Conservation (phyloP, 768 basidiomycete genomes). For the Rhodosporidiobolus sp. region DNA sequence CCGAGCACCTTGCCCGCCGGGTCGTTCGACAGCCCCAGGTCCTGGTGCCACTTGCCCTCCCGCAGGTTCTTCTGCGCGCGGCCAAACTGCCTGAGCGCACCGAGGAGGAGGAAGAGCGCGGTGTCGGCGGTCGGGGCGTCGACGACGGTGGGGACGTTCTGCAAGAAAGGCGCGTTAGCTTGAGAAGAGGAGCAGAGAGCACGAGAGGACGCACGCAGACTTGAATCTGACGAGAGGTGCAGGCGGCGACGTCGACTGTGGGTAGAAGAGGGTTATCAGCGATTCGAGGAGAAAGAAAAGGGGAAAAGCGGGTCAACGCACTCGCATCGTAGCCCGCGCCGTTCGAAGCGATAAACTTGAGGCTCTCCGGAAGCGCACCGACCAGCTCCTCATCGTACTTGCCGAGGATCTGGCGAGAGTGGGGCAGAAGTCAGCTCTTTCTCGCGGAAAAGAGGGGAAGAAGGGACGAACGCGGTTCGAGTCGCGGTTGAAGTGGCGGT, state of each 20-base stretch:
- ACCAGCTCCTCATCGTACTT: slow-evolving; percentile 77
- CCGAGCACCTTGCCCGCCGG: slow-evolving; percentile 49
- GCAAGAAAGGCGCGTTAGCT: not conserved
- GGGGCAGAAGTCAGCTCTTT: not conserved
- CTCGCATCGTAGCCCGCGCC: slow-evolving; percentile 91
- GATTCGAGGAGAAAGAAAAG: not conserved
- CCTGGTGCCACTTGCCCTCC: slow-evolving; percentile 46
- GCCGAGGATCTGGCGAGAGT: slow-evolving; percentile 57
- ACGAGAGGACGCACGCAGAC: slow-evolving; percentile 3
- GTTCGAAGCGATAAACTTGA: slow-evolving; percentile 87
- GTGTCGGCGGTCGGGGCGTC: slow-evolving; percentile 89
- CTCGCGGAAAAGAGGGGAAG: not conserved
- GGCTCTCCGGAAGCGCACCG: slow-evolving; percentile 60
- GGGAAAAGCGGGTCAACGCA: slow-evolving; percentile 49
- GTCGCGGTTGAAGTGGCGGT: slow-evolving; percentile 62
- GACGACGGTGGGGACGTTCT: slow-evolving; percentile 81
- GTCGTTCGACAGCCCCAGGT: slow-evolving; percentile 44
- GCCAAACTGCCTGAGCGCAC: slow-evolving; percentile 70
- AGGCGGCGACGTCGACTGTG: slow-evolving; percentile 27
- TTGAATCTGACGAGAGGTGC: slow-evolving; percentile 19
- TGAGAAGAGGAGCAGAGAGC: not conserved
- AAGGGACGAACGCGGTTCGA: slow-evolving; percentile 51
- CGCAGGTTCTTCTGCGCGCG: slow-evolving; percentile 57
- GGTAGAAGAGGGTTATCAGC: not conserved
- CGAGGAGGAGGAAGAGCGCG: slow-evolving; percentile 76